A percentile compares a stretch with the other conserved stretches of the same genome.
These are phyloP conservation scores for Auricularia sp. DNA, from an alignment of 768 basidiomycete species.

Conservation along the genomic window DNA sequence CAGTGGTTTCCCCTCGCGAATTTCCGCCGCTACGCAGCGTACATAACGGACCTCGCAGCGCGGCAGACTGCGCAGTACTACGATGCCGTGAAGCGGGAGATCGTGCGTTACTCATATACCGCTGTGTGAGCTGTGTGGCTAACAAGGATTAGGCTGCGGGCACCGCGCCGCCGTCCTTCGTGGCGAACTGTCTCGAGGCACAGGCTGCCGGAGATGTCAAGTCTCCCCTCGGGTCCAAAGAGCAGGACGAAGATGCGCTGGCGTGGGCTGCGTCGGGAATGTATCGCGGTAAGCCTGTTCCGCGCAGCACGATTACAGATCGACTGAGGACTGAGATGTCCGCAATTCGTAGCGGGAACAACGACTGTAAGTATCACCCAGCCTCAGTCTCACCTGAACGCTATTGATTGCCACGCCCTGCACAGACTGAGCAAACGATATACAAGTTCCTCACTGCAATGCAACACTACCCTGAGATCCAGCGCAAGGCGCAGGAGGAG, in stretches of 20 bases:
- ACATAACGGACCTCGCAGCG: not conserved
- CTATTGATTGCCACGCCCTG: not conserved
- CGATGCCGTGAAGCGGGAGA: not conserved
- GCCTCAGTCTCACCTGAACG: not conserved
- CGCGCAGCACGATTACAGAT: not conserved
- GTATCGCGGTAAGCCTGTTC: not conserved
- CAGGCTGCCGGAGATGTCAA: not conserved
- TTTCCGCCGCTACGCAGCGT: not conserved
- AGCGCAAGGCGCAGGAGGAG: conserved; percentile 26
- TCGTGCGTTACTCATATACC: not conserved
- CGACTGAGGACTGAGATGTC: not conserved
- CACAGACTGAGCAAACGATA: conserved; percentile 22
- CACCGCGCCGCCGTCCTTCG: not conserved
- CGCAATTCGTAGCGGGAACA: not conserved
- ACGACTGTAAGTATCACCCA: not conserved
- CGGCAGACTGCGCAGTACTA: not conserved
- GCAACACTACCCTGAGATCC: conserved; percentile 25
- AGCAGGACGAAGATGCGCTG: not conserved
- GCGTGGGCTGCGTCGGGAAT: not conserved
- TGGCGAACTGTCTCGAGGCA: not conserved
- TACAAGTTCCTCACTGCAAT: conserved; percentile 27
- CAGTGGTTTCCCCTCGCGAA: conserved; percentile 8
- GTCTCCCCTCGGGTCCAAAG: not conserved
- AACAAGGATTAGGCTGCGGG: not conserved
- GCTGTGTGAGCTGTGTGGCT: not conserved